Evolutionary conservation across 176 grass and related monocot genomes (phyloP).

Genomic region (Raddia guianensis): DNA sequence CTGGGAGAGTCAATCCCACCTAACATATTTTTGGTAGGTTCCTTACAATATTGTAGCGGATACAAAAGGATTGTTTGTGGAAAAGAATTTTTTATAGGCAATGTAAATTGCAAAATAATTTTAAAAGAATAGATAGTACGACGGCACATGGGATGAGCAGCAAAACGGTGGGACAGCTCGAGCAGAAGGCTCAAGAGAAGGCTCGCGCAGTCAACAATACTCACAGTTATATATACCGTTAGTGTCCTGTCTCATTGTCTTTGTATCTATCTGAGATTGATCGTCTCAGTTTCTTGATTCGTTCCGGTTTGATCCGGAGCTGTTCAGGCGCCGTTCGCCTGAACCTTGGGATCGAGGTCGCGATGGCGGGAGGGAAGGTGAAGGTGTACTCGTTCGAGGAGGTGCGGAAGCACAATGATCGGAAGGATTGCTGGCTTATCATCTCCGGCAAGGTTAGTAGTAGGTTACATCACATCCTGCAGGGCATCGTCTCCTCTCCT

Average conservation of each 20-base stretch:
- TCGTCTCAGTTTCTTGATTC: neutral
- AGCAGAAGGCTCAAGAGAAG: neutral
- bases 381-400: slow-evolving; percentile 58
- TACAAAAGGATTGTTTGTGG: no score
- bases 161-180: slow-evolving; percentile 20
- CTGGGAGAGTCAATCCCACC: no score
- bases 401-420: slow-evolving; percentile 57
- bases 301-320: neutral
- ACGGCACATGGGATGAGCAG: neutral
- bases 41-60: no score
- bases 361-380: slow-evolving; percentile 60
- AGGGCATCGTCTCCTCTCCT: neutral
- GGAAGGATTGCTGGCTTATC: slow-evolving; percentile 86
- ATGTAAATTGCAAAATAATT: no score
- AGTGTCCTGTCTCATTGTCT: neutral
- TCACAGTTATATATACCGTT: neutral
- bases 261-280: no score
- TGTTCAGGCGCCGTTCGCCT: neutral
- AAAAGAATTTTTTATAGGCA: no score
- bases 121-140: no score
- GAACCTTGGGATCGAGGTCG: neutral
- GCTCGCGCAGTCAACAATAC: no score
- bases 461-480: neutral
- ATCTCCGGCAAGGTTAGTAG: slow-evolving; percentile 61
- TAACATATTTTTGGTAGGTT: no score